These are phyloP conservation scores for Micromonas commoda DNA, from an alignment of 139 green algal species.

Conservation along the genomic window DNA sequence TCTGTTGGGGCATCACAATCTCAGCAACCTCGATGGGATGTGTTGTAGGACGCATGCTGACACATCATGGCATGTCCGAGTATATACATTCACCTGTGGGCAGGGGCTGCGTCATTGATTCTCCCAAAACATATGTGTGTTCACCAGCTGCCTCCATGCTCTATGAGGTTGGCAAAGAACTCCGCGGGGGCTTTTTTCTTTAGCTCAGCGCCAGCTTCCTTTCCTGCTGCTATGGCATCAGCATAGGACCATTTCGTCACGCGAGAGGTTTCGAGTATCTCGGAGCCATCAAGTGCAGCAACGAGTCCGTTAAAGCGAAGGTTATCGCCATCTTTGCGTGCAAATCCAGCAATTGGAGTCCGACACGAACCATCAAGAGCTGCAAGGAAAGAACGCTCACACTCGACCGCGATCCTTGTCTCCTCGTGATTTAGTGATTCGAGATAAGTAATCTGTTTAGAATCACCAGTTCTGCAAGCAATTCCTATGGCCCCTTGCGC, in stretches of 20 bases:
- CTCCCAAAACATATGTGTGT: neutral
- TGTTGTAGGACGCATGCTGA: no score
- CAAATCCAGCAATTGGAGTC: constrained; percentile 89
- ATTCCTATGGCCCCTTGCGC: constrained; percentile 97
- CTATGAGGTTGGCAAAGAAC: constrained; percentile 16
- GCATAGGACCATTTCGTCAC: neutral
- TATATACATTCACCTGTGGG: no score
- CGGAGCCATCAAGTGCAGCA: constrained; percentile 76
- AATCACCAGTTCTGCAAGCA: constrained; percentile 83
- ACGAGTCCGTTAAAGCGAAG: constrained; percentile 88
- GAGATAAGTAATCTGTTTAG: constrained; percentile 53
- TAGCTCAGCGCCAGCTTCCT: constrained; percentile 1
- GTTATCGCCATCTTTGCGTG: constrained; percentile 39
- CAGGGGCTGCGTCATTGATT: no score
- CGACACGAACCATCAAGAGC: constrained; percentile 95
- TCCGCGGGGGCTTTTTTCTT: constrained; percentile 7
- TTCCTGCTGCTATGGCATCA: neutral
- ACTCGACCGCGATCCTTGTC: constrained; percentile 85
- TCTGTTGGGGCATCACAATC: no score
- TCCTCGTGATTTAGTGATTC: constrained; percentile 94
- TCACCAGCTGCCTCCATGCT: neutral
- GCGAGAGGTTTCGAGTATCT: constrained; percentile 54
- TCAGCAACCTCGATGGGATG: no score
- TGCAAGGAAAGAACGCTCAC: constrained; percentile 88
- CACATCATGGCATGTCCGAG: no score